Percentiles rank a stretch among this genome's conserved stretches.
Conservation (phyloP, 2,329 filamentous ascomycete species). For the Pleoardoris graminearum region DNA sequence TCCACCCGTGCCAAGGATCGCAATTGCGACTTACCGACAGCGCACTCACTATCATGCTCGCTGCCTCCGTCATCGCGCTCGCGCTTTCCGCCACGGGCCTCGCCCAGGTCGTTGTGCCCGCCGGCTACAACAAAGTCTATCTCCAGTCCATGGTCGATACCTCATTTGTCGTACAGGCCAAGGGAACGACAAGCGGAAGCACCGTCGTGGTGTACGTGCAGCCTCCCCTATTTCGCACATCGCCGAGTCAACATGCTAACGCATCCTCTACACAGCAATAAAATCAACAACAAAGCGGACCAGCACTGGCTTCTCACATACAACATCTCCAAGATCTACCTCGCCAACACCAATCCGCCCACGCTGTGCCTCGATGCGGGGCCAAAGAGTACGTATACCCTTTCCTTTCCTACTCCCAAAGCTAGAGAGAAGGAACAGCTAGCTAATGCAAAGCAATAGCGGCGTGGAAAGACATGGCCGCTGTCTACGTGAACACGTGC, state of each 20-base stretch:
- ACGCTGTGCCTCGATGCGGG: slow-evolving; percentile 37
- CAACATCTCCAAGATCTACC: slow-evolving; percentile 30
- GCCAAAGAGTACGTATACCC: slow-evolving; percentile 21
- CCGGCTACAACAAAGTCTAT: slow-evolving; percentile 35
- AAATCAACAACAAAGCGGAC: slow-evolving; percentile 23
- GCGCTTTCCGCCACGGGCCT: slow-evolving; percentile 26
- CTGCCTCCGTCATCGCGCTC: slow-evolving; percentile 19
- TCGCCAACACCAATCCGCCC: slow-evolving; percentile 24
- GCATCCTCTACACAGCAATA: slow-evolving; percentile 23
- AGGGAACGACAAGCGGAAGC: slow-evolving; percentile 21
- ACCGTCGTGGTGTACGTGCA: slow-evolving; percentile 33
- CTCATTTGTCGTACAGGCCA: slow-evolving; percentile 35
- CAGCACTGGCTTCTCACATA: slow-evolving; percentile 36
- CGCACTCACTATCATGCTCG: slow-evolving; percentile 24
- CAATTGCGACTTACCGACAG: not conserved
- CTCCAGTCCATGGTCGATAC: slow-evolving; percentile 34
- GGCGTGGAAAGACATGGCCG: slow-evolving; percentile 40
- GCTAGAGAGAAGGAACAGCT: too few species aligned
- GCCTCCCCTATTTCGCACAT: too few species aligned
- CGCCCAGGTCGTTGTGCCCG: slow-evolving; percentile 22
- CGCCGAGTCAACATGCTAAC: not conserved
- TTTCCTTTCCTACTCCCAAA: not conserved
- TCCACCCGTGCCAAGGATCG: not conserved
- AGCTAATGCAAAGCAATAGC: too few species aligned
- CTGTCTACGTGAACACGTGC: slow-evolving; percentile 32